Conservation (phyloP, 2,329 filamentous ascomycete genomes). For the Xylariaceae sp. region DNA sequence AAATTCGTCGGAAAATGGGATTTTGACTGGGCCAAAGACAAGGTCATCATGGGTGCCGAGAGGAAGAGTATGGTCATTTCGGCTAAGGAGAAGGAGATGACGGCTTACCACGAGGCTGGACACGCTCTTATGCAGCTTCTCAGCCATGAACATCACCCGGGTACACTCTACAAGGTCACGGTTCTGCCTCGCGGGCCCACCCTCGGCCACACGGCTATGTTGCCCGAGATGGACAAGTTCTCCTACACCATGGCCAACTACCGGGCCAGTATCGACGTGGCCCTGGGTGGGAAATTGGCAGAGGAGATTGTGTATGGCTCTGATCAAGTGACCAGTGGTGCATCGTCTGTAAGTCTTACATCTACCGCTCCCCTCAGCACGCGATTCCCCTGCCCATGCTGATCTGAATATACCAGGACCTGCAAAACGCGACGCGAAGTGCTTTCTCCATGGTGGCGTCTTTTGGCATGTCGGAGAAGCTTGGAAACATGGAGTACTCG, state of each 20-base stretch:
- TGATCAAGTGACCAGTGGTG: conserved; percentile 89
- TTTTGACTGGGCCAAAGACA: conserved; percentile 97
- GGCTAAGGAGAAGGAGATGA: conserved; percentile 90
- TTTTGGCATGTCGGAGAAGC: conserved; percentile 81
- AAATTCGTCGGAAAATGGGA: conserved; percentile 72
- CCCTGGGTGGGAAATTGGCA: conserved; percentile 82
- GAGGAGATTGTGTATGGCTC: conserved; percentile 89
- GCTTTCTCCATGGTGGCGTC: conserved; percentile 86
- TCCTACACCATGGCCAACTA: conserved; percentile 84
- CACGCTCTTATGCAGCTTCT: conserved; percentile 90
- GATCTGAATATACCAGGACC: conserved; percentile 57
- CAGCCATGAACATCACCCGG: conserved; percentile 45
- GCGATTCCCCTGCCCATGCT: conserved; percentile 25
- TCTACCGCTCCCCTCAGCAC: background rate
- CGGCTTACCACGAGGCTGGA: conserved; percentile 94
- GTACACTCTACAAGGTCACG: conserved; percentile 92
- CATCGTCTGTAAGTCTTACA: conserved; percentile 62
- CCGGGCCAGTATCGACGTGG: conserved; percentile 73
- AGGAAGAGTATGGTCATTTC: conserved; percentile 85
- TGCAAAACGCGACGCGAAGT: conserved; percentile 75
- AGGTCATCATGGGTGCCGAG: conserved; percentile 95
- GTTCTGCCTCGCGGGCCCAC: conserved; percentile 88
- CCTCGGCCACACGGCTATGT: conserved; percentile 80
- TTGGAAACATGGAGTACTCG: conserved; percentile 87
- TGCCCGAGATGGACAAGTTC: conserved; percentile 91